Base-by-base conservation (phyloP, 345 rosid species). In the Excoecaria cochinchinensis region DNA sequence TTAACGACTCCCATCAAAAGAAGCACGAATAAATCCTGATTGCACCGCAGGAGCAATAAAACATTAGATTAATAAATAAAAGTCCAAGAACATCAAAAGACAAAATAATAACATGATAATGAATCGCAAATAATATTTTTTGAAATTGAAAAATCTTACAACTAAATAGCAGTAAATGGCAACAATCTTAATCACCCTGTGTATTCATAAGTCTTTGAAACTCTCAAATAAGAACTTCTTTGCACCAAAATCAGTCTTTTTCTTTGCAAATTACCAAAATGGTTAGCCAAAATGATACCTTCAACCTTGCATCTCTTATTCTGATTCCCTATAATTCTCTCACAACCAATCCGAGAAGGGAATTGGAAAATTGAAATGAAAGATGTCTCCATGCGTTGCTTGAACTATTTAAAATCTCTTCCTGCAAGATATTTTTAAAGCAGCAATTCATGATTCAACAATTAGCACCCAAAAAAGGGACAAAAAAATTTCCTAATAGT, bases 1-100 rank as follows among this genome's bases (percentile, higher is more conserved):
- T 83, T 24, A 86, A 77, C 52, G 79, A 66, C 80, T 50, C 47
- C 69, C 66, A 79, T 86, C 78, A 40, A 74, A 77, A 75, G 84
- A 73, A 55, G 78, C 51, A 21, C 19, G 47, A 36, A 65, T 50
- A 14, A 67, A 71, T 77, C 63, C 82, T 8, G 82, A 61, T 81
- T 73, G 77, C 15, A 77, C 14, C 15, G 38, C 24, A 22, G 80
- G 67, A 69, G 69, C 85, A 79, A 48, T 52, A 77, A 73, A 58
- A 80, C 16, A 16, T 56, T n/a, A 19, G 4, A 56, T 11, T 1
- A n/a, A 56, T 21, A 3, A 56, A 56, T 1, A 56, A 22, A 15
- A 19, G 60, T 56, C 10, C 3, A 21, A 25, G 5, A 68, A 7
- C 6, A 44, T 17, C 22, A 11, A 25, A 10, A 21, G 4, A n/a